Percentiles rank a stretch among this genome's conserved stretches.
Evolutionary conservation across 192 early-diverging fungal genomes (phyloP).

Genomic region (Linnemannia hyalina): DNA sequence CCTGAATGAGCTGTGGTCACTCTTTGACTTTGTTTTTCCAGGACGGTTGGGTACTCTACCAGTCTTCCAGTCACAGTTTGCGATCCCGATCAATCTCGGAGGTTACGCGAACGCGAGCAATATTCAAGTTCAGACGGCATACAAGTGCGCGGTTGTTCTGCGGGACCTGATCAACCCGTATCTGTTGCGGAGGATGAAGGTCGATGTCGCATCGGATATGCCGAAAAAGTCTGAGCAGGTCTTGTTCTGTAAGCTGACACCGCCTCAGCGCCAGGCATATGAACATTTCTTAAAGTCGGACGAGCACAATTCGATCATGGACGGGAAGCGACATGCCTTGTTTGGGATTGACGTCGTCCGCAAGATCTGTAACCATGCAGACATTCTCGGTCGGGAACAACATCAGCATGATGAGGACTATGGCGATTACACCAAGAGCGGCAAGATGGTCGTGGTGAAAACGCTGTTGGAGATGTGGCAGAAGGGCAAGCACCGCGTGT

Average conservation of each 20-base stretch:
- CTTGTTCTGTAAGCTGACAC: conserved; percentile 90
- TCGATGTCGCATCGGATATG: conserved; percentile 90
- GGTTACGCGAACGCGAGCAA: conserved; percentile 94
- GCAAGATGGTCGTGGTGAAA: conserved; percentile 93
- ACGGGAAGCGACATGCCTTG: conserved; percentile 85
- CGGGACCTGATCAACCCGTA: conserved; percentile 95
- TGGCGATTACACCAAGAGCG: conserved; percentile 75
- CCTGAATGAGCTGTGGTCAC: conserved; percentile 83
- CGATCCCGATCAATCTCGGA: conserved; percentile 91
- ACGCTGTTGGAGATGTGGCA: conserved; percentile 90
- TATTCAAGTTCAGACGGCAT: conserved; percentile 92
- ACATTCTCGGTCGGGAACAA: conserved; percentile 66
- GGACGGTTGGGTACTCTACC: conserved; percentile 85
- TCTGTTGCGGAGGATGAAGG: conserved; percentile 91
- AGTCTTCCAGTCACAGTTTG: conserved; percentile 90
- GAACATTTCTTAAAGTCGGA: conserved; percentile 76
- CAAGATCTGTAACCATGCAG: conserved; percentile 98
- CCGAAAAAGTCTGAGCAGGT: conserved; percentile 95
- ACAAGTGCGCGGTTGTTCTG: conserved; percentile 92
- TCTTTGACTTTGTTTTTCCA: conserved; percentile 87
- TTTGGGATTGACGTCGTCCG: conserved; percentile 92
- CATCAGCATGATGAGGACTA: conserved; percentile 65
- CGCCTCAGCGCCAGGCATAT: conserved; percentile 80
- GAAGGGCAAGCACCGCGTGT: conserved; percentile 81
- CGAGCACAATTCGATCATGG: conserved; percentile 83